phyloP scores from a whole-genome alignment of 148 eudicot genomes.

The Chenopodium berlandieri region DNA sequence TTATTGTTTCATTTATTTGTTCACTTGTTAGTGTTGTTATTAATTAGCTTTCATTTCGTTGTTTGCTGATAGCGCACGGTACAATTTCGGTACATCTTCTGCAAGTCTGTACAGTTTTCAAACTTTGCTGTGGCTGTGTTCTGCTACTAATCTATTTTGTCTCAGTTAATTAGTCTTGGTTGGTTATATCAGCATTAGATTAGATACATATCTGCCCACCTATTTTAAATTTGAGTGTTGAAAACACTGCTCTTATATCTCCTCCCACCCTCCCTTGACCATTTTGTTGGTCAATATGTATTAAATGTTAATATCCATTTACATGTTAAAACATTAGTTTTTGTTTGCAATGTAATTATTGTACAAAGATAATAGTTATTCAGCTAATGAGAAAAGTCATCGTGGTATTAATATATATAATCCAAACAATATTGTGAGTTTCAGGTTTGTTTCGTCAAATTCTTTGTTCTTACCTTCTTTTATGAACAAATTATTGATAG shows the following conservation, averaged over 20 bases:
- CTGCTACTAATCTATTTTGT: background rate
- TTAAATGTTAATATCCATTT: background rate
- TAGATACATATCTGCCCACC: background rate
- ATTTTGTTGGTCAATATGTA: background rate
- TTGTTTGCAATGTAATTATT: background rate
- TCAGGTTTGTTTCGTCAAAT: background rate
- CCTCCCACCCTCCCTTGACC: background rate
- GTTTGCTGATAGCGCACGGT: constrained; percentile 3
- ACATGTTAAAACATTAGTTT: background rate
- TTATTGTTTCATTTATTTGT: background rate
- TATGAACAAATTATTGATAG: background rate
- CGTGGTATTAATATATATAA: background rate
- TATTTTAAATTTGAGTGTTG: background rate
- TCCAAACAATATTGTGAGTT: background rate
- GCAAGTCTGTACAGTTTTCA: background rate
- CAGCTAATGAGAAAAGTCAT: background rate
- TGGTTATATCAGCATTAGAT: constrained; percentile 4
- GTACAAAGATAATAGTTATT: background rate
- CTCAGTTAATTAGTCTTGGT: background rate
- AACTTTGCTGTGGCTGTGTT: constrained; percentile 1
- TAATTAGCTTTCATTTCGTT: background rate
- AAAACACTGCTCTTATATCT: background rate
- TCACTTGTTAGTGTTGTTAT: background rate
- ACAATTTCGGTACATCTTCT: background rate
- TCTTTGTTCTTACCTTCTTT: background rate